phyloP scores from a whole-genome alignment of 345 rosid genomes.

The rapeseed (Brassica napus) region DNA sequence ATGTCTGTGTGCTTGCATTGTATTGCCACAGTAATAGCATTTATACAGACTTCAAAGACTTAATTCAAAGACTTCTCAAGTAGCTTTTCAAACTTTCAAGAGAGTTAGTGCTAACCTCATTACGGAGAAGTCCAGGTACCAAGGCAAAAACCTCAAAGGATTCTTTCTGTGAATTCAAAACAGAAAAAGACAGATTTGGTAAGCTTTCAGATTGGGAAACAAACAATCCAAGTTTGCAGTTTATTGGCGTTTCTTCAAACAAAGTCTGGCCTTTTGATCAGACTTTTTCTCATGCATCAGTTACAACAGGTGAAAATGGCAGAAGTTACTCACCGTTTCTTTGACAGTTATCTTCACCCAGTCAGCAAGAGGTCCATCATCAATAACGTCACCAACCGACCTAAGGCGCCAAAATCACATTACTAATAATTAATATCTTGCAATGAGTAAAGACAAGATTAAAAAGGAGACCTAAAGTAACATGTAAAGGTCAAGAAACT shows the following conservation, averaged over 20 bases:
- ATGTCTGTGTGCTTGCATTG: slow-evolving; percentile 2
- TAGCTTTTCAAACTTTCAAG: slow-evolving; percentile 12
- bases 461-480: background rate
- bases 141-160: slow-evolving; percentile 80
- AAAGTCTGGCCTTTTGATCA: slow-evolving; percentile 3
- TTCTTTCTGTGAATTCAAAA: slow-evolving; percentile 54
- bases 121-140: slow-evolving; percentile 84
- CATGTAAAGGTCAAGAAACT: background rate
- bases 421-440: background rate
- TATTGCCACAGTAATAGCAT: slow-evolving; percentile 8
- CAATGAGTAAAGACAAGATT: background rate
- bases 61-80: slow-evolving; percentile 4
- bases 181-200: slow-evolving; percentile 25
- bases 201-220: slow-evolving; percentile 31
- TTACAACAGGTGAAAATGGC: background rate
- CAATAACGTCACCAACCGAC: slow-evolving; percentile 53
- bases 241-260: slow-evolving; percentile 9
- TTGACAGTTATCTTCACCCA: slow-evolving; percentile 93
- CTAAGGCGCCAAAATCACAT: slow-evolving; percentile 43
- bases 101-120: slow-evolving; percentile 58
- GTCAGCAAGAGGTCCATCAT: slow-evolving; percentile 77
- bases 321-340: slow-evolving; percentile 56
- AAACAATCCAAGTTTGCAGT: background rate
- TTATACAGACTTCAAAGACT: background rate
- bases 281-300: background rate